Percentiles rank a stretch among this genome's conserved stretches.
phyloP scores from a whole-genome alignment of 1,284 basidiomycete genomes.

The Vanrija pseudolonga region DNA sequence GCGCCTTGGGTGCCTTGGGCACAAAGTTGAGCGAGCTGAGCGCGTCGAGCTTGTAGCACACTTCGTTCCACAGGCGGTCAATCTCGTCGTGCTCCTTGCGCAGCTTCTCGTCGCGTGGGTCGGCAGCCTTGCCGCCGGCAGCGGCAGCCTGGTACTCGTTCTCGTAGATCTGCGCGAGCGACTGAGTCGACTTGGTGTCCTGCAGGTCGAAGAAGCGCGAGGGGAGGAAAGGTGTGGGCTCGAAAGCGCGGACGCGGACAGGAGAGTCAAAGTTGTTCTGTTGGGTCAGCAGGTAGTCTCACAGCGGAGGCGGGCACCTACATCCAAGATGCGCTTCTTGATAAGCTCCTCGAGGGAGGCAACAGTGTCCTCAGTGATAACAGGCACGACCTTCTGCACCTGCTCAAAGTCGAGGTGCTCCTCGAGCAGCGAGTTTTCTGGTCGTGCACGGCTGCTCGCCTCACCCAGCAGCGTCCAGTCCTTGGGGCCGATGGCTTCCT shows the following conservation, averaged over 20 bases:
- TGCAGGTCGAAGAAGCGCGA: slow-evolving; percentile 85
- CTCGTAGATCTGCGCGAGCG: slow-evolving; percentile 94
- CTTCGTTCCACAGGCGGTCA: slow-evolving; percentile 73
- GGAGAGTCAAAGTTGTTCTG: slow-evolving; percentile 82
- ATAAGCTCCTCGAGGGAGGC: slow-evolving; percentile 83
- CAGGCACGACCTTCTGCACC: slow-evolving; percentile 77
- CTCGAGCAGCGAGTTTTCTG: slow-evolving; percentile 86
- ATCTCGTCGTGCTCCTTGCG: slow-evolving; percentile 85
- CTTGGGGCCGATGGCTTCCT: slow-evolving; percentile 56
- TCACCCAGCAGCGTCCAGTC: slow-evolving; percentile 96
- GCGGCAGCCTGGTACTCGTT: slow-evolving; percentile 75
- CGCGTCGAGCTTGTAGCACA: slow-evolving; percentile 88
- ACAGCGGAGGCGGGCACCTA: slow-evolving; percentile 33
- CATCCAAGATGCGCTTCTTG: slow-evolving; percentile 82
- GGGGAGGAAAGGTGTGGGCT: slow-evolving; percentile 84
- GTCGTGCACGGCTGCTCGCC: slow-evolving; percentile 73
- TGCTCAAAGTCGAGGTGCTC: slow-evolving; percentile 94
- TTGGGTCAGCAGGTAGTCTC: neutral
- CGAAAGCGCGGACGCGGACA: slow-evolving; percentile 68
- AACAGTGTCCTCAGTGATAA: slow-evolving; percentile 85
- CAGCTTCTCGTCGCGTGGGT: slow-evolving; percentile 85
- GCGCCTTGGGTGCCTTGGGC: slow-evolving; percentile 88
- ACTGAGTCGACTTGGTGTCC: slow-evolving; percentile 81
- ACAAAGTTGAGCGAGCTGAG: slow-evolving; percentile 93
- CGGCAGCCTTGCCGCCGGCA: slow-evolving; percentile 52